Evolutionary conservation across 768 basidiomycete genomes (phyloP), one percentile per base, ranked within the genome.

Genomic region (Amanita molliuscula): DNA sequence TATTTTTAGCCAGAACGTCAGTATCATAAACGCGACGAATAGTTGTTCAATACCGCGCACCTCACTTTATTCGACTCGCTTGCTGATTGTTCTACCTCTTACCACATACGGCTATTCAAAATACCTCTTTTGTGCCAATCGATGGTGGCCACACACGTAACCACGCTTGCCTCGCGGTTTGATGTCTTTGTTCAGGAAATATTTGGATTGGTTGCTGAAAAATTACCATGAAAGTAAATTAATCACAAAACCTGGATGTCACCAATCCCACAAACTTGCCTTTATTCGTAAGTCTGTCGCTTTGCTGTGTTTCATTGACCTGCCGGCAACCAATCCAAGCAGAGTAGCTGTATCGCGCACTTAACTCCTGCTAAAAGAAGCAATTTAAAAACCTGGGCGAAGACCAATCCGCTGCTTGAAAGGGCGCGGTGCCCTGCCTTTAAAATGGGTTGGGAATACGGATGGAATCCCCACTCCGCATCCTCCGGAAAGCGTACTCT

Each of bases 221-320:
- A 38, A 40, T 48, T 48, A 48, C 47, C 37, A 9, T 40, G 37
- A 36, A 48, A 48, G 47, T 37, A 36, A 28, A 48, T 40, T 48
- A 20, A 28, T 21, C 13, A 13, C n/a, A 38, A 38, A 25, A 48
- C 23, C 20, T 48, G 20, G 20, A 7, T 1, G 13, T 16, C 18
- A 48, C 47, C 47, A 40, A 48, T 48, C 45, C 45, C 21, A 44
- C 23, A 37, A 36, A 36, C 23, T 40, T 38, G 9, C 47, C 37
- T 18, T 48, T 48, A 21, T 8, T 40, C 37, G 36, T 16, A 38
- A 10, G 21, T 48, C 23, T 28, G 11, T 10, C 16, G 16, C 33
- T 36, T 47, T 36, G 33, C 33, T 20, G 33, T 18, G 18, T 18
- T 34, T 47, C 45, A 10, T 34, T 16, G 33, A 16, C 45, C 45